Evolutionary conservation across 78 protist genomes (phyloP).

Genomic region (Neovahlkampfia damariscottae): DNA sequence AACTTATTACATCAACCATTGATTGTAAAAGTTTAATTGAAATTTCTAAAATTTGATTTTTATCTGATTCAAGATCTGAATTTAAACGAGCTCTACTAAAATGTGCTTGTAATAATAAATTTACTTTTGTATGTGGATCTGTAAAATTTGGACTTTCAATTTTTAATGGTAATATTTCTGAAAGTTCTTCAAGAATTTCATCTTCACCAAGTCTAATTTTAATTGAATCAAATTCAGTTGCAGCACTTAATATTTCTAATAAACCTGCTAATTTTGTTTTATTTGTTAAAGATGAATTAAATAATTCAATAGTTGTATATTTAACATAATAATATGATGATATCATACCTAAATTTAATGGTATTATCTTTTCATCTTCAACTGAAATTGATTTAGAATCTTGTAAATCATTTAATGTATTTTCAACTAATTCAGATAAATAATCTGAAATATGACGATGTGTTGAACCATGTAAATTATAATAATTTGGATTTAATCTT

Average conservation of each 20-base stretch:
- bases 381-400: conserved; percentile 26
- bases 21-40: conserved; percentile 79
- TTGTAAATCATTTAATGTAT: conserved; percentile 26
- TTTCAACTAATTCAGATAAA: conserved; percentile 59
- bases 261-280: conserved; percentile 24
- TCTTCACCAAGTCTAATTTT: conserved; percentile 98
- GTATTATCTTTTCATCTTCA: conserved; percentile 58
- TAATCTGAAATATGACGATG: neutral
- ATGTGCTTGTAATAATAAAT: conserved; percentile 85
- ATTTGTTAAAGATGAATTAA: conserved; percentile 20
- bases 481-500: conserved; percentile 81
- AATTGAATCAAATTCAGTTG: conserved; percentile 68
- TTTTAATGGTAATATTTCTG: conserved; percentile 46
- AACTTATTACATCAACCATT: conserved; percentile 75
- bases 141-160: conserved; percentile 22
- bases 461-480: conserved; percentile 41
- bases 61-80: conserved; percentile 88
- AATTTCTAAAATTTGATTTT: conserved; percentile 81
- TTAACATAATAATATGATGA: conserved; percentile 92
- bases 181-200: conserved; percentile 38
- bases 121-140: conserved; percentile 76
- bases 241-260: conserved; percentile 33
- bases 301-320: conserved; percentile 57
- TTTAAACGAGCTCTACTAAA: conserved; percentile 60
- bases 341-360: conserved; percentile 70